Base-by-base conservation (phyloP, 2,329 filamentous ascomycete species). In the Metarhizium guizhouense region DNA sequence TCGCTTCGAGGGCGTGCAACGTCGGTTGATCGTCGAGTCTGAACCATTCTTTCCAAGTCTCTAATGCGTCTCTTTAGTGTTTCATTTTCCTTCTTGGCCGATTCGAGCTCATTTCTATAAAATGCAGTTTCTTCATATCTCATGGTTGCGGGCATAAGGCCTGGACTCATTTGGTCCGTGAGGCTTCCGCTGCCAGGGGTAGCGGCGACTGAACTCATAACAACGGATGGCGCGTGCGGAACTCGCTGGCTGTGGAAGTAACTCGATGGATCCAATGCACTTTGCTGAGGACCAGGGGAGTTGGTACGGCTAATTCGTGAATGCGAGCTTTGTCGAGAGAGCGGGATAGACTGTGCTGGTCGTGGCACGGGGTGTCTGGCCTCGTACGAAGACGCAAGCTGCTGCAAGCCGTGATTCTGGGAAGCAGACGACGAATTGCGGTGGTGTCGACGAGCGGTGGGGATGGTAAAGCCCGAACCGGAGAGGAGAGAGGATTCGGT, bases 51-150 rank as follows among this genome's bases (percentile, higher is more conserved):
- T 70, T 87, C 84, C 11, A 87, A 69, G 47, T 87, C 84, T 49
- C 82, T 76, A 56, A 87, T 79, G 14, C 80, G 76, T 54, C 77
- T 74, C 72, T 83, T 84, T 49, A 87, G 69, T 0, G 68, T 66
- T 53, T 87, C 84, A 57, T 87, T 87, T 68, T 87, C 84, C 50
- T 76, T 74, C 70, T 84, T 86, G 43, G 81, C 80, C 5, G 63
- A 70, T 29, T 87, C 84, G 0, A 87, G 71, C 64, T 87, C 84
- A 42, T 76, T 73, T 4, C 83, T 74, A 62, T 82, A 82, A 57
- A 77, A 78, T 0, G 78, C 79, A 1, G 81, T 81, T 67, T 87
- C 84, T 60, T 86, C 84, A 64, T 84, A 85, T 13, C 83, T 76
- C 11, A 75, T 68, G 0, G 82, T 85, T 2, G 76, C 81, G 2